phyloP scores from a whole-genome alignment of 192 early-diverging fungal species.

The Entomortierella chlamydospora region DNA sequence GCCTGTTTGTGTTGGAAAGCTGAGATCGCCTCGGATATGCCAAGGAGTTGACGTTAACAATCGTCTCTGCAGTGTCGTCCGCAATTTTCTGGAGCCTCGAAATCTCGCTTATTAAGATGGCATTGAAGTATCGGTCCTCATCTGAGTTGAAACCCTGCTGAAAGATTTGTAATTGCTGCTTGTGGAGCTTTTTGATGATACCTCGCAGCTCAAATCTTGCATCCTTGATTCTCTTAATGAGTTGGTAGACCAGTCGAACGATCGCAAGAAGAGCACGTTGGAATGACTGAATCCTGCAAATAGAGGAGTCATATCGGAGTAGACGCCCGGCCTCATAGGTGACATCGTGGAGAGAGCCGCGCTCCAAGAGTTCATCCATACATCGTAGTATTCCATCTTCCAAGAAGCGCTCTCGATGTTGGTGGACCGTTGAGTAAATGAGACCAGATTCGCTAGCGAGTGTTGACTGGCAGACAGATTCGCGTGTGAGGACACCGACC shows the following conservation, averaged over 20 bases:
- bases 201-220: constrained; percentile 15
- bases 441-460: constrained; percentile 31
- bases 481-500: constrained; percentile 52
- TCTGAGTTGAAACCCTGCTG: no score
- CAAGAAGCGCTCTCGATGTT: constrained; percentile 21
- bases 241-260: constrained; percentile 43
- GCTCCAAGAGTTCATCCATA: constrained; percentile 35
- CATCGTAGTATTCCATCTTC: constrained; percentile 33
- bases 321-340: not conserved
- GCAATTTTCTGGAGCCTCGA: constrained; percentile 12
- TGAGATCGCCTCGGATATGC: not conserved
- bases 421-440: constrained; percentile 48
- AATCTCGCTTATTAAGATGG: constrained; percentile 15
- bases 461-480: constrained; percentile 38
- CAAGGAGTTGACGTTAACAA: not conserved
- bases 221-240: constrained; percentile 38
- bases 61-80: constrained; percentile 4
- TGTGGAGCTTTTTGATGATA: constrained; percentile 6
- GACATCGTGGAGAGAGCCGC: constrained; percentile 31
- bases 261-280: constrained; percentile 43
- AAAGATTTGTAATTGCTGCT: not conserved
- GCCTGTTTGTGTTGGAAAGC: not conserved
- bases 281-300: constrained; percentile 18
- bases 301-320: constrained; percentile 10
- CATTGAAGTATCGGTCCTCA: constrained; percentile 13